These are phyloP conservation scores for Skeletonema costatum DNA, from an alignment of 108 stramenopile species.

Conservation along the genomic window DNA sequence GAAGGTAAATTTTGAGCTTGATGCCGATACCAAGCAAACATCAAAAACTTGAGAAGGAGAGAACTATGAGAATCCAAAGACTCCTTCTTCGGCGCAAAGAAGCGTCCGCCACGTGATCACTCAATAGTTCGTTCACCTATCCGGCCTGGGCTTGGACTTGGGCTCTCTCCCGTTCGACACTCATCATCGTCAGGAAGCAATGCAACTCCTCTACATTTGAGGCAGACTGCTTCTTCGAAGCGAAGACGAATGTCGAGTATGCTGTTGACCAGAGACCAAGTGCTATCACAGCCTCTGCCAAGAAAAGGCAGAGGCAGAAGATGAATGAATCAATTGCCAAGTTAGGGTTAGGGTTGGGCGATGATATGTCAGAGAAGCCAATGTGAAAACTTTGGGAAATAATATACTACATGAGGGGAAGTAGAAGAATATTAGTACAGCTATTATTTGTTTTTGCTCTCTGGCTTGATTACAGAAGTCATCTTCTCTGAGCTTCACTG, in stretches of 20 bases:
- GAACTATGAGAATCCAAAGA: background rate
- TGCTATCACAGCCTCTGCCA: conserved; percentile 22
- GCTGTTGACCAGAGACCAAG: conserved; percentile 3
- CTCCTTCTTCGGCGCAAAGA: background rate
- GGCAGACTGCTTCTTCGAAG: conserved; percentile 19
- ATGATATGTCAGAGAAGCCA: background rate
- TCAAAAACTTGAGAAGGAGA: background rate
- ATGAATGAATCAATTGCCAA: conserved; percentile 20
- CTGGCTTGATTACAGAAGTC: background rate
- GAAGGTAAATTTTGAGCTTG: conserved; percentile 26
- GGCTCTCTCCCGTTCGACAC: background rate
- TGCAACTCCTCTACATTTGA: conserved; percentile 4
- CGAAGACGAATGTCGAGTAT: conserved; percentile 12
- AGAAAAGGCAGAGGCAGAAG: conserved; percentile 27
- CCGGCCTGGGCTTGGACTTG: background rate
- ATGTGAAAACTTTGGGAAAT: too few species aligned
- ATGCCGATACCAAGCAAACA: background rate
- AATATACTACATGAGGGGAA: background rate
- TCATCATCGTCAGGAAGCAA: background rate
- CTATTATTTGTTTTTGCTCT: background rate
- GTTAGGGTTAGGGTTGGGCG: background rate
- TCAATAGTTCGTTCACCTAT: background rate
- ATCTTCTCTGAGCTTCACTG: background rate
- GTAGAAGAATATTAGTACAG: background rate
- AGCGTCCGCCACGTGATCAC: background rate